A percentile compares a stretch with the other conserved stretches of the same genome.
These are phyloP conservation scores for Pyrenochaeta sp. DNA, from an alignment of 2,329 filamentous ascomycete species.

Conservation along the genomic window DNA sequence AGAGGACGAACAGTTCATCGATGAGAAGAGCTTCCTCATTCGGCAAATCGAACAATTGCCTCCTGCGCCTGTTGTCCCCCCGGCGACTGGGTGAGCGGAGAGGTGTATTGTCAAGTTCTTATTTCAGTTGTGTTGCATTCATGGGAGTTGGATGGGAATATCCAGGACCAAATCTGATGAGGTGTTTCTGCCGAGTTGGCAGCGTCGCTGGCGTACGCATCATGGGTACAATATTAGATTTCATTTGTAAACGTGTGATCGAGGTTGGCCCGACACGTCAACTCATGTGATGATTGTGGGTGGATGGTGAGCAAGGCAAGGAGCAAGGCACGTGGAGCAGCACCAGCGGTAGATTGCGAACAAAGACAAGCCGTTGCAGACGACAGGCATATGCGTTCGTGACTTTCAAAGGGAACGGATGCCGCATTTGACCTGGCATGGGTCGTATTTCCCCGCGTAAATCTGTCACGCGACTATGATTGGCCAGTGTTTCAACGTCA, in stretches of 20 bases:
- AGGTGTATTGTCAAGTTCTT: conserved; percentile 2
- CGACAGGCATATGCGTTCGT: too few species aligned
- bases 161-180: neutral
- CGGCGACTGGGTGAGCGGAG: conserved; percentile 21
- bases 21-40: conserved; percentile 96
- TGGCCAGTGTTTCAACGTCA: conserved; percentile 8
- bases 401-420: too few species aligned
- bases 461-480: conserved; percentile 18
- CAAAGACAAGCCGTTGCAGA: too few species aligned
- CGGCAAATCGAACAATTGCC: conserved; percentile 76
- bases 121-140: conserved; percentile 14
- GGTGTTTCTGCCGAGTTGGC: neutral
- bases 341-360: too few species aligned
- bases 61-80: conserved; percentile 36
- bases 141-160: conserved; percentile 12
- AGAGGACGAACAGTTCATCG: conserved; percentile 97
- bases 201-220: conserved; percentile 1
- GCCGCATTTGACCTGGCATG: too few species aligned
- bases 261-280: too few species aligned
- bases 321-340: too few species aligned
- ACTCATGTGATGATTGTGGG: too few species aligned
- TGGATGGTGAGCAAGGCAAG: too few species aligned
- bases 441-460: conserved; percentile 12
- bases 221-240: neutral
- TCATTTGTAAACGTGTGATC: neutral